Percentiles rank a stretch among this genome's conserved stretches.
These are phyloP conservation scores for Sungouiozyma ichnusensis DNA, from an alignment of 805 yeast species.

Conservation along the genomic window DNA sequence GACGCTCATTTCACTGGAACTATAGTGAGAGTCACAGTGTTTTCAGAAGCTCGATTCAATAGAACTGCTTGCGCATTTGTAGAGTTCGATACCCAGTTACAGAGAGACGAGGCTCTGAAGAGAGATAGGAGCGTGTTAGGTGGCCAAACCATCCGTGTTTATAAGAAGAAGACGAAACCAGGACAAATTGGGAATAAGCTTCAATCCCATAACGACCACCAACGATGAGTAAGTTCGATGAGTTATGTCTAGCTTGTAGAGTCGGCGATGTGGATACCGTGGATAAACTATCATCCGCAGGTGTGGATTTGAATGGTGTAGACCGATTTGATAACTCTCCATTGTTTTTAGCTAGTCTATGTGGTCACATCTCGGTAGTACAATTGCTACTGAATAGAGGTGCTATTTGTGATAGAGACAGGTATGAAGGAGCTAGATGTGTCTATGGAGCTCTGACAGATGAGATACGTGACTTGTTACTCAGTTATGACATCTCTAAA, in stretches of 20 bases:
- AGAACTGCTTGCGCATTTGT: slow-evolving; percentile 54
- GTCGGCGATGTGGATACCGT: slow-evolving; percentile 57
- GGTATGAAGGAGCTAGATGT: slow-evolving; percentile 72
- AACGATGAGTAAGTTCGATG: slow-evolving; percentile 29
- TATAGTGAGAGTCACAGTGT: slow-evolving; percentile 43
- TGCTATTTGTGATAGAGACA: slow-evolving; percentile 69
- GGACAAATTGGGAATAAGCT: too few relatives aligned
- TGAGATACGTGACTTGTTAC: slow-evolving; percentile 45
- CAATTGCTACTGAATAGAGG: slow-evolving; percentile 50
- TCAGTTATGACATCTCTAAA: slow-evolving; percentile 56
- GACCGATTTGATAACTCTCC: slow-evolving; percentile 75
- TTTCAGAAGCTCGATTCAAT: slow-evolving; percentile 33
- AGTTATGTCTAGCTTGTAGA: slow-evolving; percentile 57
- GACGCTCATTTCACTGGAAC: slow-evolving; percentile 40
- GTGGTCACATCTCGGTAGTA: slow-evolving; percentile 67
- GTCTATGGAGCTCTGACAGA: slow-evolving; percentile 71
- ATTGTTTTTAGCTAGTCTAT: slow-evolving; percentile 56
- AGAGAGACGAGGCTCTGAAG: slow-evolving; percentile 38
- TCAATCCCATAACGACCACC: slow-evolving; percentile 32
- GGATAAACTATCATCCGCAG: slow-evolving; percentile 44
- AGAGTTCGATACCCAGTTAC: slow-evolving; percentile 38
- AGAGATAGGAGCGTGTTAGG: slow-evolving; percentile 35
- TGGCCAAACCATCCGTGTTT: slow-evolving; percentile 38
- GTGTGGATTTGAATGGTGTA: slow-evolving; percentile 37
- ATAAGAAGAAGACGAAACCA: slow-evolving; percentile 47